Conservation (phyloP, 2,329 filamentous ascomycete species). For the Gaeumannomyces sp. region DNA sequence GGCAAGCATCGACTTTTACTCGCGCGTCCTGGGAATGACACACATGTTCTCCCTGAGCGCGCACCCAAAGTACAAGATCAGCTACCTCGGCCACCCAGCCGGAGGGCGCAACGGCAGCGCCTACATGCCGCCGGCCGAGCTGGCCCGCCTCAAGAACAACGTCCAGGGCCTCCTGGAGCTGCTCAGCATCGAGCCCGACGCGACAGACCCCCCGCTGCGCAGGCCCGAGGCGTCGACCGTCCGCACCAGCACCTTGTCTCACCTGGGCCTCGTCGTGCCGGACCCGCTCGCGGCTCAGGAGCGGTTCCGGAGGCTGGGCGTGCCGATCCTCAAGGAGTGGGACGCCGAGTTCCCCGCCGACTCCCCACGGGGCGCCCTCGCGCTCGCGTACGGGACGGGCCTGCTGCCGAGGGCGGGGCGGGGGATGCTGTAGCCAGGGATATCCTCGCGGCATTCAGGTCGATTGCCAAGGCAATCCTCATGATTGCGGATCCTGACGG, state of each 20-base stretch:
- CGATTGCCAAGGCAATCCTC: neutral
- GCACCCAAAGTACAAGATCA: neutral
- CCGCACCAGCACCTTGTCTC: neutral
- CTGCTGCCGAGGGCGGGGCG: neutral
- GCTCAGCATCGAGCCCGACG: neutral
- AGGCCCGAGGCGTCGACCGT: neutral
- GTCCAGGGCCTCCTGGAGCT: slow-evolving; percentile 1
- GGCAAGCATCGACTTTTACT: neutral
- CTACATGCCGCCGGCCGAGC: neutral
- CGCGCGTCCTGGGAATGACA: neutral
- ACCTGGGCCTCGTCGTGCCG: neutral
- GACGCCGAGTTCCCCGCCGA: neutral
- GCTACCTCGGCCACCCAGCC: neutral
- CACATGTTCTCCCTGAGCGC: neutral
- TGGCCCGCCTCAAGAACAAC: slow-evolving; percentile 7
- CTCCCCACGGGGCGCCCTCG: neutral
- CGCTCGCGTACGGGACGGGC: neutral
- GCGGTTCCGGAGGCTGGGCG: neutral
- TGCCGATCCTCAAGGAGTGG: neutral
- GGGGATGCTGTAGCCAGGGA: neutral
- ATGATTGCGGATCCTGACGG: neutral
- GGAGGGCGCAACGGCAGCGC: neutral
- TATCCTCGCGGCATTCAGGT: neutral
- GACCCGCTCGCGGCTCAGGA: neutral
- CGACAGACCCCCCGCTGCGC: neutral